Conservation (phyloP, 2,329 filamentous ascomycete genomes). For the Immersiporthe knoxdaviesiana region DNA sequence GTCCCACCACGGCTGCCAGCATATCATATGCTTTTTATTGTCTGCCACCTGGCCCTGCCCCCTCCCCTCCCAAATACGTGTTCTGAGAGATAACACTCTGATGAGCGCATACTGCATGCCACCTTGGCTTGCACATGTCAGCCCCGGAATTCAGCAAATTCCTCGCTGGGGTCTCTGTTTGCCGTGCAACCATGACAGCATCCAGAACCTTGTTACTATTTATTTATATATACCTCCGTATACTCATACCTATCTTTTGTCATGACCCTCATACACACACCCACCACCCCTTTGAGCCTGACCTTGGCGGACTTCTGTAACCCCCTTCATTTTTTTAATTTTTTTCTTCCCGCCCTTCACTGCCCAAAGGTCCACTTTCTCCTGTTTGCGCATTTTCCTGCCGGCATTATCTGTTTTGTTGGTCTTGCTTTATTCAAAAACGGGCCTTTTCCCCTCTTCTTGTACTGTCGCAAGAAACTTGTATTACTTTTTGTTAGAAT, state of each 20-base stretch:
- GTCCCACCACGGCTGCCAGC: conserved; percentile 8
- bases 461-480: not conserved
- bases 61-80: not conserved
- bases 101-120: not conserved
- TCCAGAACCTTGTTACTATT: conserved; percentile 22
- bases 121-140: conserved; percentile 1
- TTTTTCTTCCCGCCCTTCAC: not conserved
- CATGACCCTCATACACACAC: not conserved
- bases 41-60: not conserved
- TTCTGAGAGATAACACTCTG: not conserved
- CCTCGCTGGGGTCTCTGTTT: conserved; percentile 2
- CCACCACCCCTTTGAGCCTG: conserved; percentile 11
- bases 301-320: not conserved
- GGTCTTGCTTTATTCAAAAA: not conserved
- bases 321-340: not conserved
- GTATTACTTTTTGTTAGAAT: conserved; percentile 1
- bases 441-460: not conserved
- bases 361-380: not conserved
- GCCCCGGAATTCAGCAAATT: conserved; percentile 5
- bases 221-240: not conserved
- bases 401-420: not conserved
- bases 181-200: conserved; percentile 18
- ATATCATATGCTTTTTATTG: not conserved
- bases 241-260: not conserved
- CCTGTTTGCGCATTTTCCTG: not conserved